Evolutionary conservation across 352 stramenopile species (phyloP).

Genomic region (Phytopythium chamaehyphon): DNA sequence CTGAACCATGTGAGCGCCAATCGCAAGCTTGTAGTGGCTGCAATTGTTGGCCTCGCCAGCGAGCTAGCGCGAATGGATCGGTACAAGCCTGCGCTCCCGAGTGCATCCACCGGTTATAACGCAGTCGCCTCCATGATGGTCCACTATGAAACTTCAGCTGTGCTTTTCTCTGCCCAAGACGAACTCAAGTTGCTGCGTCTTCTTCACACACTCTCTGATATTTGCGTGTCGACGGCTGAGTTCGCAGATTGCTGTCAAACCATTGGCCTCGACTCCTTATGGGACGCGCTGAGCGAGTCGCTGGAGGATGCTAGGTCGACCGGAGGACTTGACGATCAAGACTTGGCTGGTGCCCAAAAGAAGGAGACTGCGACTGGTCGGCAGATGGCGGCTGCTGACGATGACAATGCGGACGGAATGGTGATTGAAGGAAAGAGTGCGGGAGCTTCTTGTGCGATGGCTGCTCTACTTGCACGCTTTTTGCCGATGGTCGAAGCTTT

Average conservation of each 20-base stretch:
- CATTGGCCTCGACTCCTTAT: conserved; percentile 68
- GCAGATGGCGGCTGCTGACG: conserved; percentile 15
- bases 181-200: conserved; percentile 96
- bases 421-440: conserved; percentile 88
- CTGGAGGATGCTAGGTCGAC: conserved; percentile 71
- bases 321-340: conserved; percentile 67
- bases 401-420: conserved; percentile 69
- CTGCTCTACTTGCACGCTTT: conserved; percentile 95
- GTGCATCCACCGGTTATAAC: conserved; percentile 2
- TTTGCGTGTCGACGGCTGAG: conserved; percentile 59
- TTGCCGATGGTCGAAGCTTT: conserved; percentile 98
- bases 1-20: conserved; percentile 66
- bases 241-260: conserved; percentile 72
- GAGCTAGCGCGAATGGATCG: conserved; percentile 33
- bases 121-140: neutral
- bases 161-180: conserved; percentile 74
- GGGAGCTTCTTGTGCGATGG: conserved; percentile 86
- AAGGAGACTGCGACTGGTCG: conserved; percentile 16
- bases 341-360: conserved; percentile 14
- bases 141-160: conserved; percentile 69
- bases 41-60: conserved; percentile 62
- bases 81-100: conserved; percentile 19
- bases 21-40: conserved; percentile 51
- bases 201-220: conserved; percentile 92
- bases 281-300: conserved; percentile 71